Evolutionary conservation across 2,329 filamentous ascomycete genomes (phyloP).

Genomic region (Lasiodiplodia sp.): DNA sequence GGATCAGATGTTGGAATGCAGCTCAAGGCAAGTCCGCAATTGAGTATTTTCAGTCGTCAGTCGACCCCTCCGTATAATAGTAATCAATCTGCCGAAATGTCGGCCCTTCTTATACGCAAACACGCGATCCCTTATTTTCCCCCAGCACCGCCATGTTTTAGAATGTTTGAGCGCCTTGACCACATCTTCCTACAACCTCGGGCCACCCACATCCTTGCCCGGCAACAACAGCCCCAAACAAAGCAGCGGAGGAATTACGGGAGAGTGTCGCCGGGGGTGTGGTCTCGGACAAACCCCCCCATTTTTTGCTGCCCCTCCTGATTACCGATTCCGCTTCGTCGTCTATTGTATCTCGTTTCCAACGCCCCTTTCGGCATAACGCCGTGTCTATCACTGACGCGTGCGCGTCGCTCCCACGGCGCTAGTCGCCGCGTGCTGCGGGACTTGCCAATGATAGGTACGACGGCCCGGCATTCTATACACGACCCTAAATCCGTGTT

Average conservation of each 20-base stretch:
- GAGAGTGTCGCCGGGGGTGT: slow-evolving; percentile 12
- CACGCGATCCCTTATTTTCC: background rate
- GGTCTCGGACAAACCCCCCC: background rate
- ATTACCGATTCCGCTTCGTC: slow-evolving; percentile 5
- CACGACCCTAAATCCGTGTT: background rate
- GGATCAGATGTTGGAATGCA: background rate
- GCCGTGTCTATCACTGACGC: slow-evolving; percentile 7
- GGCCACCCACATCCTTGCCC: background rate
- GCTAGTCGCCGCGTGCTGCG: slow-evolving; percentile 6
- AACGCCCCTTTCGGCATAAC: background rate
- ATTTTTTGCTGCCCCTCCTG: slow-evolving; percentile 6
- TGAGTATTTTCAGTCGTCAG: background rate
- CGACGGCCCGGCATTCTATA: slow-evolving; percentile 1
- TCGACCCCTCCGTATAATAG: background rate
- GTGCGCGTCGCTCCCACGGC: slow-evolving; percentile 1
- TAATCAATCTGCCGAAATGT: background rate
- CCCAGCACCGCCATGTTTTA: background rate
- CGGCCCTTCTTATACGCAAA: slow-evolving; percentile 3
- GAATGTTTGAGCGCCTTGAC: slow-evolving; percentile 13
- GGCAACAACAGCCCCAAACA: too few species aligned
- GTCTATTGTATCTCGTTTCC: slow-evolving; percentile 1
- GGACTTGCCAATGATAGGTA: slow-evolving; percentile 18
- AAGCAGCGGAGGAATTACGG: background rate
- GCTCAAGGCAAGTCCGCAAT: background rate
- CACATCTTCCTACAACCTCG: background rate